These are phyloP conservation scores for Quercus phellos DNA, from an alignment of 331 rosid species.

Conservation along the genomic window DNA sequence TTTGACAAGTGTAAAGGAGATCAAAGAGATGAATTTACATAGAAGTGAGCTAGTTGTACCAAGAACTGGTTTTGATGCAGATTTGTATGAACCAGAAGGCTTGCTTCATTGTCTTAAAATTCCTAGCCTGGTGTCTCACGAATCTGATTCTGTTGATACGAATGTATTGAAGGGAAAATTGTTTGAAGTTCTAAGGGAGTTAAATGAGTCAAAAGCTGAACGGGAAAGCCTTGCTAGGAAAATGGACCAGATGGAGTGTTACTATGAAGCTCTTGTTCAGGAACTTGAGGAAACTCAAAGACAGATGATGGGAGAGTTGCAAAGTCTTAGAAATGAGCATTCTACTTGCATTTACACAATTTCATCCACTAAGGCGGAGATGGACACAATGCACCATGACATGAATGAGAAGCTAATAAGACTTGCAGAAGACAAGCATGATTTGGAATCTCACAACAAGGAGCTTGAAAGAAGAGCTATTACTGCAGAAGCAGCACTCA, in stretches of 20 bases:
- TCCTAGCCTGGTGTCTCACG: conserved; percentile 56
- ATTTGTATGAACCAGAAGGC: conserved; percentile 57
- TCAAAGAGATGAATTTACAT: conserved; percentile 35
- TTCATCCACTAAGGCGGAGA: conserved; percentile 75
- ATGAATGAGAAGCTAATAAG: conserved; percentile 64
- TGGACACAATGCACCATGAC: conserved; percentile 71
- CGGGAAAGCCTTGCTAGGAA: conserved; percentile 71
- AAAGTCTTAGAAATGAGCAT: conserved; percentile 86
- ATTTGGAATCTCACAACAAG: conserved; percentile 56
- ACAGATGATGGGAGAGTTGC: conserved; percentile 93
- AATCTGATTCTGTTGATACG: conserved; percentile 66
- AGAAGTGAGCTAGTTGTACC: conserved; percentile 50
- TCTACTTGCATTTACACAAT: conserved; percentile 79
- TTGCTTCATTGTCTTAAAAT: conserved; percentile 46
- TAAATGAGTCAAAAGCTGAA: conserved; percentile 80
- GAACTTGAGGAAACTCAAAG: conserved; percentile 98
- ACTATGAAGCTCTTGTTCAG: conserved; percentile 95
- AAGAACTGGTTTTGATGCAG: conserved; percentile 61
- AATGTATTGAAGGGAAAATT: conserved; percentile 60
- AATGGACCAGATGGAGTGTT: conserved; percentile 99
- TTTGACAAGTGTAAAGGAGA: conserved; percentile 35
- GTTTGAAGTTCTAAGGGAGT: conserved; percentile 74
- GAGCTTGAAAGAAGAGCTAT: conserved; percentile 90
- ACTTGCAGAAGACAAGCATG: conserved; percentile 67
- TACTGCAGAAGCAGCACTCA: conserved; percentile 85